Evolutionary conservation across 805 yeast species (phyloP).

Genomic region (Candida golubevii): DNA sequence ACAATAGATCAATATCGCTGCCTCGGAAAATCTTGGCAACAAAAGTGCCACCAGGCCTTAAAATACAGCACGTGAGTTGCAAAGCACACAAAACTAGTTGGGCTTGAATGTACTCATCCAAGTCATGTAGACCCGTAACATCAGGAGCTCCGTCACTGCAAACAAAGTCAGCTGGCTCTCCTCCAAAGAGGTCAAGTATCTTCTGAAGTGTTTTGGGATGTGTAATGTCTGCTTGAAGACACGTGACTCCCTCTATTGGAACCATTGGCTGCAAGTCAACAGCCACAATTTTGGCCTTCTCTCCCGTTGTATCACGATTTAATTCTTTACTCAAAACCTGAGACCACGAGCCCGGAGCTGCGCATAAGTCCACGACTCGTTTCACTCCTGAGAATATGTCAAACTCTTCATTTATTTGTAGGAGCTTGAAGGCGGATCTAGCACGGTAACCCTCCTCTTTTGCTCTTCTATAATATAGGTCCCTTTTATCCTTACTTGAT

Average conservation of each 20-base stretch:
- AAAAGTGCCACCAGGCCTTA: constrained; percentile 87
- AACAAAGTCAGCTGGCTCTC: constrained; percentile 91
- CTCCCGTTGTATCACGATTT: constrained; percentile 23
- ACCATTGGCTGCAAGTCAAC: constrained; percentile 98
- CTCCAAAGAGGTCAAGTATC: constrained; percentile 79
- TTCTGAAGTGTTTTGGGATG: constrained; percentile 82
- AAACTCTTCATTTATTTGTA: constrained; percentile 89
- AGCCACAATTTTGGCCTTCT: constrained; percentile 73
- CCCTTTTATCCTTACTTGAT: constrained; percentile 91
- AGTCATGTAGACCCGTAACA: constrained; percentile 94
- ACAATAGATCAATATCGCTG: constrained; percentile 87
- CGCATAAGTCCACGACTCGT: constrained; percentile 94
- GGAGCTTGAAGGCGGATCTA: constrained; percentile 88
- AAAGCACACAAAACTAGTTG: constrained; percentile 88
- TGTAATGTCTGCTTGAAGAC: constrained; percentile 94
- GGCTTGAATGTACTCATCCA: constrained; percentile 96
- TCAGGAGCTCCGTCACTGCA: constrained; percentile 99
- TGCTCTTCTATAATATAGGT: constrained; percentile 85
- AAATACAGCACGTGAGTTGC: constrained; percentile 83
- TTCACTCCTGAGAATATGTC: constrained; percentile 67
- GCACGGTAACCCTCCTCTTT: constrained; percentile 99
- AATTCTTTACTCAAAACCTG: constrained; percentile 81
- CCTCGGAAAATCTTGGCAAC: constrained; percentile 97
- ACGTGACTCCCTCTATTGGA: constrained; percentile 86
- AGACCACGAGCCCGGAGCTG: constrained; percentile 81